Base-by-base conservation (phyloP, 345 rosid species). In the Gossypium rotundifolium region DNA sequence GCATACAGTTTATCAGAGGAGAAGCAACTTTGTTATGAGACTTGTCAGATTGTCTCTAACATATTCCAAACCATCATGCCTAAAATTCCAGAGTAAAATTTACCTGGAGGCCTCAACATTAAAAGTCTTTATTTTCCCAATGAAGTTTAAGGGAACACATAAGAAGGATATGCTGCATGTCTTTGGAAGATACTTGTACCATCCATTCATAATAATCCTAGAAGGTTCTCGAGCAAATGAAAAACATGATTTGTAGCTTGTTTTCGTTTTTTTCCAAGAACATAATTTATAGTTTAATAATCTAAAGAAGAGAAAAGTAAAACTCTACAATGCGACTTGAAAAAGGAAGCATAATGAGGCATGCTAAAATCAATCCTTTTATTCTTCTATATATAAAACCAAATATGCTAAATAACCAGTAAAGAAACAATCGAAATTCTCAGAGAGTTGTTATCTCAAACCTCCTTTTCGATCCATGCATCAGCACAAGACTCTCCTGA, bases 381-480 rank as follows among this genome's bases (percentile, higher is more conserved):
- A 66, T 66, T 25, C 38, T 66, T 66, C 10, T 7, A 45, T 18
- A 55, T 65, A 33, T 20, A 2, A 23, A 55, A 55, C 33, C 22
- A 58, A 71, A 40, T 27, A 58, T 45, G 65, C 20, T 72, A 54
- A 3, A 57, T 72, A 57, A 54, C 18, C 22, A 48, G 38, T 8
- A 67, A 72, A 14, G 38, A 3, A 38, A 38, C 27, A 11, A 71
- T 71, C n/a, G 3, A 74, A 20, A 72, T 42, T 66, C 66, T 57
- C 46, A 74, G 48, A 61, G 49, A 14, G 54, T 59, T 57, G 69
- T 70, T 49, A 52, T 52, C 72, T 51, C 75, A 71, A 79, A 84
- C 98, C 95, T 94, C 97, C 69, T 83, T 92, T 80, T 92, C 98
- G 75, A 92, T 94, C 98, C 97, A 94, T 58, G 95, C 77, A 75